These are phyloP conservation scores for Lepidium didymum DNA, from an alignment of 345 rosid species.

Conservation along the genomic window DNA sequence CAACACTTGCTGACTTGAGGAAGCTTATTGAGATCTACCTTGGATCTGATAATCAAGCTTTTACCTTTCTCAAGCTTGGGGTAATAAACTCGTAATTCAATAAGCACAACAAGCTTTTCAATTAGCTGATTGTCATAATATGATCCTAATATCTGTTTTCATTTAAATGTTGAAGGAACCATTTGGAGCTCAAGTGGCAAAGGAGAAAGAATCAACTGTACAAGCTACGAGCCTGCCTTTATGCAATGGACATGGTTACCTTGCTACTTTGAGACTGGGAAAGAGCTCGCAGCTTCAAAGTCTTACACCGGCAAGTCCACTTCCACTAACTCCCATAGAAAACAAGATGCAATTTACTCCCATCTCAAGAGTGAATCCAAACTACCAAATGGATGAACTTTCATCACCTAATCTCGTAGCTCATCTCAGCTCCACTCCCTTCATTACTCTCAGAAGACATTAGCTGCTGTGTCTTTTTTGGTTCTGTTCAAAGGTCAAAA, in stretches of 20 bases:
- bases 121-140: not conserved
- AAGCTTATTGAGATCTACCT: constrained; percentile 67
- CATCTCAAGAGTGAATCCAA: constrained; percentile 23
- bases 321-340: constrained; percentile 51
- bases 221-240: constrained; percentile 45
- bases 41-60: constrained; percentile 47
- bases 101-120: not conserved
- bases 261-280: constrained; percentile 47
- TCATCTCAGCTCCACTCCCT: constrained; percentile 54
- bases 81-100: constrained; percentile 20
- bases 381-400: constrained; percentile 31
- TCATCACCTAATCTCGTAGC: constrained; percentile 39
- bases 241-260: constrained; percentile 38
- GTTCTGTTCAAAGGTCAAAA: constrained; percentile 3
- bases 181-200: constrained; percentile 39
- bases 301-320: constrained; percentile 35
- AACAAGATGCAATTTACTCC: constrained; percentile 45
- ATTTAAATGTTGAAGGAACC: constrained; percentile 48
- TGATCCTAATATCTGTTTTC: constrained; percentile 8
- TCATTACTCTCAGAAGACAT: constrained; percentile 39
- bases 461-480: constrained; percentile 19
- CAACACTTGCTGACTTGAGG: constrained; percentile 61
- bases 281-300: constrained; percentile 26
- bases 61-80: constrained; percentile 53
- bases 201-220: constrained; percentile 46